phyloP scores from a whole-genome alignment of 805 yeast genomes.

The Wickerhamomyces rabaulensis region DNA sequence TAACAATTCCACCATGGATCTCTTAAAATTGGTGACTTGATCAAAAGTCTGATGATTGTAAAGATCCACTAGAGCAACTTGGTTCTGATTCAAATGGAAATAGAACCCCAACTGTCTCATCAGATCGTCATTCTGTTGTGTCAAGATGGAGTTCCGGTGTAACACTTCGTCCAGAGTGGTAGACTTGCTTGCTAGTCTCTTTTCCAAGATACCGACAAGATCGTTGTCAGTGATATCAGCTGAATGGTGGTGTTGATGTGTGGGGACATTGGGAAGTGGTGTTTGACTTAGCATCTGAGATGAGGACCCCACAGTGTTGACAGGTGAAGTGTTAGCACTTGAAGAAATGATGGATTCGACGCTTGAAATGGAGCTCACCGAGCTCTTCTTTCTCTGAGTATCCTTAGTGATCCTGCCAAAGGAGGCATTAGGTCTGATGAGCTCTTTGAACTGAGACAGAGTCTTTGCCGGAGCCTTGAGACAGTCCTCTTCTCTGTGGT shows the following conservation, averaged over 20 bases:
- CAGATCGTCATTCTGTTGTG: constrained; percentile 9
- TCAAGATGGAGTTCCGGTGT: constrained; percentile 1
- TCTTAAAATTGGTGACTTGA: constrained; percentile 2
- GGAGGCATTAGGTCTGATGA: constrained; percentile 14
- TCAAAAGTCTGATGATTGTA: constrained; percentile 3
- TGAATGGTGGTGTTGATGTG: neutral
- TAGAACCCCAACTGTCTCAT: constrained; percentile 6
- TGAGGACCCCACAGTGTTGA: too few relatives aligned
- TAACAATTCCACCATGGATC: constrained; percentile 6
- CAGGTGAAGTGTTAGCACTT: neutral
- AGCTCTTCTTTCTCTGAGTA: neutral
- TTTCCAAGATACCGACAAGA: neutral
- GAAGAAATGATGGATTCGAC: neutral
- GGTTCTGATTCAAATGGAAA: neutral
- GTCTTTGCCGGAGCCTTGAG: constrained; percentile 12
- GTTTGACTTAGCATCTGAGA: neutral
- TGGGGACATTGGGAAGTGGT: too few relatives aligned
- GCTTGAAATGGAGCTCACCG: neutral
- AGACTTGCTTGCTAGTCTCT: constrained; percentile 3
- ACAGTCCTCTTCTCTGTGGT: constrained; percentile 13
- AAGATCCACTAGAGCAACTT: neutral
- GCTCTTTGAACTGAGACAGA: constrained; percentile 14
- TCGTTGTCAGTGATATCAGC: neutral
- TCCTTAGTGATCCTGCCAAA: constrained; percentile 15
- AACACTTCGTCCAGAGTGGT: constrained; percentile 1